Percentiles rank a stretch among this genome's conserved stretches.
phyloP scores from a whole-genome alignment of 371 early-diverging fungal species.

The Syncephalastrum racemosum region DNA sequence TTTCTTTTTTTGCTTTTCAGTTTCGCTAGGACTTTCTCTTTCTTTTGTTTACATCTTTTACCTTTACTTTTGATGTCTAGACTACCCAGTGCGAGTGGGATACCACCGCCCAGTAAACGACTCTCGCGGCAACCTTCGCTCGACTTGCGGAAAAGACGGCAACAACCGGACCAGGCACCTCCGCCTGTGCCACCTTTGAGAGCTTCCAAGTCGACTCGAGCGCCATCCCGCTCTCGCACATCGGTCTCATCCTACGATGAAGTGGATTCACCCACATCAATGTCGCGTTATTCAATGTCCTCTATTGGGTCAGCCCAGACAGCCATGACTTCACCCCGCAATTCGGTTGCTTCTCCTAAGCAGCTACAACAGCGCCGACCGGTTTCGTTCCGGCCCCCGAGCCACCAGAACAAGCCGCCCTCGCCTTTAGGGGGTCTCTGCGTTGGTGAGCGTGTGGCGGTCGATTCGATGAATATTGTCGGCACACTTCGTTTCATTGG shows the following conservation, averaged over 20 bases:
- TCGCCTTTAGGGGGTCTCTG: slow-evolving; percentile 8
- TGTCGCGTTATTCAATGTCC: slow-evolving; percentile 25
- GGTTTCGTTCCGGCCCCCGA: not conserved
- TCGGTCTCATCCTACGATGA: slow-evolving; percentile 34
- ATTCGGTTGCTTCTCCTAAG: slow-evolving; percentile 24
- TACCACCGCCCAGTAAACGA: slow-evolving; percentile 20
- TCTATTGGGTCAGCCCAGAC: slow-evolving; percentile 24
- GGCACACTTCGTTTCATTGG: slow-evolving; percentile 80
- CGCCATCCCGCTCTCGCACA: slow-evolving; percentile 20
- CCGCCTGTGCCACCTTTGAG: slow-evolving; percentile 25
- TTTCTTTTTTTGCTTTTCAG: slow-evolving; percentile 7
- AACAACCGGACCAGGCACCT: slow-evolving; percentile 18
- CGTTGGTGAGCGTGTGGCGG: slow-evolving; percentile 67
- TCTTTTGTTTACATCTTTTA: slow-evolving; percentile 5
- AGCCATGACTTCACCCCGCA: slow-evolving; percentile 25
- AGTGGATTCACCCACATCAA: slow-evolving; percentile 21
- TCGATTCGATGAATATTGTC: slow-evolving; percentile 64
- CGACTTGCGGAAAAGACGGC: slow-evolving; percentile 19
- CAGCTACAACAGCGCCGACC: slow-evolving; percentile 7
- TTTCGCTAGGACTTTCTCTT: not conserved
- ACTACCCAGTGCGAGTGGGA: slow-evolving; percentile 26
- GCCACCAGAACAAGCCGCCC: slow-evolving; percentile 9
- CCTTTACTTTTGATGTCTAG: slow-evolving; percentile 17
- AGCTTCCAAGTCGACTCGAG: slow-evolving; percentile 19
- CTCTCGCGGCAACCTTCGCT: slow-evolving; percentile 24